Base-by-base conservation (phyloP, 2,329 filamentous ascomycete species). In the Tricladium varicosporioides region DNA sequence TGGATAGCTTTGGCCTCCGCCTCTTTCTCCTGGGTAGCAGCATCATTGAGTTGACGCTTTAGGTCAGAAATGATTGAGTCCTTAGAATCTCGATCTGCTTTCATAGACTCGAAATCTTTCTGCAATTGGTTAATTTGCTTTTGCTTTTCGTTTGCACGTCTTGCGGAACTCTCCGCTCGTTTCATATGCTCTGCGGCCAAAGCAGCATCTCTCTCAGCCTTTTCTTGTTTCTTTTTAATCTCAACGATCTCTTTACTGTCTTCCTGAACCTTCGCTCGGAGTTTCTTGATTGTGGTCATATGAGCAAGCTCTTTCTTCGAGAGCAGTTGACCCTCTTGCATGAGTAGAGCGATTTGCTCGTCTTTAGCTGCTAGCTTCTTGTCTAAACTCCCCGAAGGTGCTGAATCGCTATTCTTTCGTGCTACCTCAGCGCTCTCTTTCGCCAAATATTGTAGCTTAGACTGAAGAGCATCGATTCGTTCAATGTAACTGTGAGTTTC, bases 261-360 rank as follows among this genome's bases (percentile, higher is more conserved):
- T 48, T 88, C 83, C 10, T 80, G 75, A 13, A 89, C 72, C 67
- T 88, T 87, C 18, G 78, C 75, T 45, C 86, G 84, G 57, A 97
- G 74, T 68, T 91, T 92, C 72, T 94, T 96, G 66, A 97, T 89
- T 3, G 87, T 86, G 5, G 84, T 84, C 59, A 93, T 80, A 62
- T 95, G 87, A 68, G 92, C 91, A 72, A 97, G 83, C 71, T 99
- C 94, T 0, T 84, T 89, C 65, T 88, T 89, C 1, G 91, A 92
- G 8, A 97, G 79, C 63, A 88, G 92, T 66, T 94, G 89, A 0
- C 95, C 94, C 75, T 99, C 94, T 65, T 96, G 88, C 79, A 99
- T 89, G 11, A 99, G 77, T 48, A 92, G 76, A 2, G 92, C 91
- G 66, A 97, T 95, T 70, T 90, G 90, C 65, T 93, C 87, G 66